Percentiles rank a stretch among this genome's conserved stretches.
Conservation (phyloP, 345 rosid genomes). For the Eutrema yunnanense region DNA sequence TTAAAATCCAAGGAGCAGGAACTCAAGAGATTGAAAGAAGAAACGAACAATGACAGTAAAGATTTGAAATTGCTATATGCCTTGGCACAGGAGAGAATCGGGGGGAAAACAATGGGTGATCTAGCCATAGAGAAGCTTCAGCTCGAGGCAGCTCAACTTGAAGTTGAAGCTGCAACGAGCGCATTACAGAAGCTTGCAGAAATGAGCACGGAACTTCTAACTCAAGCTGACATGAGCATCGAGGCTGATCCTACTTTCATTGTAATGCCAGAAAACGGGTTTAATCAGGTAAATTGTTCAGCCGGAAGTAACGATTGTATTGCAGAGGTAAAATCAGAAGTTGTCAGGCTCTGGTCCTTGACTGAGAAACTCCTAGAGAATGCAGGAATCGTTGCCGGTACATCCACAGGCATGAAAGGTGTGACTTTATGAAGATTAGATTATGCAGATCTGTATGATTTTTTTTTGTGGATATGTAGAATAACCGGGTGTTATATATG, state of each 20-base stretch:
- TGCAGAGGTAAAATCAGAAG: conserved; percentile 43
- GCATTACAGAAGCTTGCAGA: conserved; percentile 66
- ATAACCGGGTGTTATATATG: not conserved
- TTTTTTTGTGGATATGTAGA: conserved; percentile 16
- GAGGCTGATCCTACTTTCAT: conserved; percentile 27
- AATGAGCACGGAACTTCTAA: conserved; percentile 58
- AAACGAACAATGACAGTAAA: conserved; percentile 49
- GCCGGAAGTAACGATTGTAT: conserved; percentile 36
- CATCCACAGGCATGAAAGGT: conserved; percentile 11
- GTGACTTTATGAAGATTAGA: conserved; percentile 14
- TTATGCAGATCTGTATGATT: conserved; percentile 21
- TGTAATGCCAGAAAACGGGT: conserved; percentile 8
- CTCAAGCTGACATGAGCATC: conserved; percentile 41
- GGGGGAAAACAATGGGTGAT: conserved; percentile 55
- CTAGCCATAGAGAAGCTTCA: conserved; percentile 78
- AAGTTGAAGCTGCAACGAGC: conserved; percentile 70
- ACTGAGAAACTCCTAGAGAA: conserved; percentile 60
- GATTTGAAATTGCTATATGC: conserved; percentile 56
- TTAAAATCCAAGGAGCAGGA: conserved; percentile 52
- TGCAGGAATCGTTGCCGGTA: conserved; percentile 46
- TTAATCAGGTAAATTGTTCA: conserved; percentile 2
- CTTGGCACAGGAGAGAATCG: conserved; percentile 61
- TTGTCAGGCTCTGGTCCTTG: conserved; percentile 51
- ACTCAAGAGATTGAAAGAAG: conserved; percentile 51
- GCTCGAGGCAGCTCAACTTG: conserved; percentile 72